A percentile compares a stretch with the other conserved stretches of the same genome.
Conservation (phyloP, 78 protist species). For the Cavenderia fasciculata region DNA sequence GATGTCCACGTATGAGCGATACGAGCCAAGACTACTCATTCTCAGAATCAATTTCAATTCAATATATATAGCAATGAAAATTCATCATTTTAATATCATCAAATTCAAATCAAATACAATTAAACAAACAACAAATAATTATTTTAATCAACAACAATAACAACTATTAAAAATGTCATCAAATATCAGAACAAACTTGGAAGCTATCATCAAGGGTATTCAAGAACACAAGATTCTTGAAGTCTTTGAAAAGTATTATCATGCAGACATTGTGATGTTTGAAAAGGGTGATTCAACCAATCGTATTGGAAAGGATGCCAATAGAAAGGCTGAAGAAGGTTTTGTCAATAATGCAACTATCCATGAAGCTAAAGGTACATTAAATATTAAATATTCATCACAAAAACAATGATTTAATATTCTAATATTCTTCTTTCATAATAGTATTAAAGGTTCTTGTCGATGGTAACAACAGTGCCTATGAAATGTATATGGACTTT, state of each 20-base stretch:
- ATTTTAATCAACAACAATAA: too few species aligned
- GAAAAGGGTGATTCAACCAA: constrained; percentile 66
- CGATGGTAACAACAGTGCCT: constrained; percentile 53
- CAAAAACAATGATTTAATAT: too few species aligned
- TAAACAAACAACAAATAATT: too few species aligned
- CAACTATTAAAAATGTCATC: too few species aligned
- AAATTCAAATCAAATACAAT: too few species aligned
- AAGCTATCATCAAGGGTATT: constrained; percentile 14
- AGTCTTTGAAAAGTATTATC: constrained; percentile 24
- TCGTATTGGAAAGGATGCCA: constrained; percentile 28
- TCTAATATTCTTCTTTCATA: not conserved
- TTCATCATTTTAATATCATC: too few species aligned
- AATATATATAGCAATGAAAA: too few species aligned
- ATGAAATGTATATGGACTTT: constrained; percentile 36
- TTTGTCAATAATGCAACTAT: constrained; percentile 12
- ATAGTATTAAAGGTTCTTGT: not conserved
- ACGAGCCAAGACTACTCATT: too few species aligned
- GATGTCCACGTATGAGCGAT: too few species aligned
- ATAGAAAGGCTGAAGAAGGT: constrained; percentile 6
- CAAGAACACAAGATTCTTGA: constrained; percentile 5
- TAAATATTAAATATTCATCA: too few species aligned
- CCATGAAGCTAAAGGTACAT: constrained; percentile 19
- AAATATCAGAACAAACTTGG: not conserved
- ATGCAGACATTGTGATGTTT: constrained; percentile 28
- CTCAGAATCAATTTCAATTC: too few species aligned